phyloP scores from a whole-genome alignment of 306 rosid genomes.

The Geum urbanum region DNA sequence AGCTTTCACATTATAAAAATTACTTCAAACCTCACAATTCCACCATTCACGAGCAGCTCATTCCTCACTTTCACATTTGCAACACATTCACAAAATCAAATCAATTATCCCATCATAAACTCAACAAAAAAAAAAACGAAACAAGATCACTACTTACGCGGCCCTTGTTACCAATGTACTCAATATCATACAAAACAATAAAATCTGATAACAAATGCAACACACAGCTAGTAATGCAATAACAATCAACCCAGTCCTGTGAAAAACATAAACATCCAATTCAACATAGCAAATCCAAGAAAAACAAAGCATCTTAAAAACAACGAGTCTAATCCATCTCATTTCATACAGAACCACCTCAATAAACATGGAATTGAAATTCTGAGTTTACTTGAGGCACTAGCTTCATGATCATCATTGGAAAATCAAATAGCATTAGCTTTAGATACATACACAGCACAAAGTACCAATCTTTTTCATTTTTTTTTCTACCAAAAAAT shows the following conservation, averaged over 20 bases:
- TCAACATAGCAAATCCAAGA: background rate
- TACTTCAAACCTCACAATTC: too few relatives aligned
- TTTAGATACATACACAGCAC: background rate
- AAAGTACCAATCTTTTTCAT: background rate
- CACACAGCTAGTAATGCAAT: background rate
- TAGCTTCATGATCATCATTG: slow-evolving; percentile 4
- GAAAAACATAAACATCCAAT: background rate
- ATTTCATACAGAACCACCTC: background rate
- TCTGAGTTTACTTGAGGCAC: background rate
- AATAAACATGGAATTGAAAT: background rate
- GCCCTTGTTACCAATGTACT: background rate
- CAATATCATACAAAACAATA: background rate
- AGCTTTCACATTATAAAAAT: too few relatives aligned
- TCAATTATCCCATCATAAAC: too few relatives aligned
- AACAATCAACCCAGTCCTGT: background rate
- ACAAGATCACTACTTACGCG: background rate
- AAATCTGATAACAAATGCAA: background rate
- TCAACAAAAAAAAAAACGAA: too few relatives aligned
- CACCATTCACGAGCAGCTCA: too few relatives aligned
- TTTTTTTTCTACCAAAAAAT: background rate
- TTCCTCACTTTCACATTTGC: too few relatives aligned
- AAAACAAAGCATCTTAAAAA: background rate
- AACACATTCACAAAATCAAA: too few relatives aligned
- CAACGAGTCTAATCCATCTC: background rate
- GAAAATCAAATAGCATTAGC: slow-evolving; percentile 2